These are phyloP conservation scores for Saccharum hybrid DNA, from an alignment of 202 grass and related monocot species.

Conservation along the genomic window DNA sequence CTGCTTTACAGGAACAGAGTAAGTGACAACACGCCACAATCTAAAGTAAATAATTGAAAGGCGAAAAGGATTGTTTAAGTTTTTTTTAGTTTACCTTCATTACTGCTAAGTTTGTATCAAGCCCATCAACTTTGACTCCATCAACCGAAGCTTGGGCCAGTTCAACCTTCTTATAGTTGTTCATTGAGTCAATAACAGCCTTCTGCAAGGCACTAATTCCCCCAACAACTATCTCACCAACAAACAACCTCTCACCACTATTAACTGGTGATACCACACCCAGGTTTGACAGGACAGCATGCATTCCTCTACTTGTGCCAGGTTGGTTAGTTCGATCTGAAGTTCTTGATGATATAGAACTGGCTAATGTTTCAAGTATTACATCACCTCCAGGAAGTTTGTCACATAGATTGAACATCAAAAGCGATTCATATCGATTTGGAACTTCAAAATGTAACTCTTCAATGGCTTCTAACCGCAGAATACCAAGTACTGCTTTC, in stretches of 20 bases:
- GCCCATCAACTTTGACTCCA: conserved; percentile 94
- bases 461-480: conserved; percentile 84
- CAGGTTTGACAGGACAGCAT: conserved; percentile 78
- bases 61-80: conserved; percentile 16
- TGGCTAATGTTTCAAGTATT: conserved; percentile 87
- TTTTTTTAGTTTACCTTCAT: conserved; percentile 77
- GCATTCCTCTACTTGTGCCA: conserved; percentile 53
- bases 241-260: conserved; percentile 65
- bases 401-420: conserved; percentile 96
- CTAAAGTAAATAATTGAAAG: conserved; percentile 4
- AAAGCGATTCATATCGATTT: conserved; percentile 65
- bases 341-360: conserved; percentile 52
- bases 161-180: conserved; percentile 93
- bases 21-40: conserved; percentile 4
- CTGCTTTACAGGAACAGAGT: conserved; percentile 24
- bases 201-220: conserved; percentile 80
- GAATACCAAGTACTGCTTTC: conserved; percentile 69
- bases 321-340: conserved; percentile 57
- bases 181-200: conserved; percentile 70
- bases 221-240: conserved; percentile 90
- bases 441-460: conserved; percentile 56
- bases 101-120: conserved; percentile 89
- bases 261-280: conserved; percentile 65
- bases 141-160: conserved; percentile 79
- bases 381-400: conserved; percentile 94